Conservation (phyloP, 371 early-diverging fungal genomes). For the Furculomyces boomerangus region DNA sequence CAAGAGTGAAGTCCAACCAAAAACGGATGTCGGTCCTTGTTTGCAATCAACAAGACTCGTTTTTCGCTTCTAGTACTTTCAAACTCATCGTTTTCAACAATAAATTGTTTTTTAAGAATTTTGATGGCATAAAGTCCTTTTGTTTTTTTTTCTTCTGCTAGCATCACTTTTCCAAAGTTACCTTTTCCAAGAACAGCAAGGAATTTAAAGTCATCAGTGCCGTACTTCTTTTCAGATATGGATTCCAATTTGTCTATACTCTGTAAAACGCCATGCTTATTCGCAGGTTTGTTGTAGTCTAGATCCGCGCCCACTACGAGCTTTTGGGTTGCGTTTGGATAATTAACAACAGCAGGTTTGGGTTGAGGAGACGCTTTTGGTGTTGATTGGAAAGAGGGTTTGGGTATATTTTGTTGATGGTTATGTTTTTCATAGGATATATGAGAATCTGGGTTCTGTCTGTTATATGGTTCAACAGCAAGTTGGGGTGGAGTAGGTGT, state of each 20-base stretch:
- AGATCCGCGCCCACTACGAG: too few species aligned
- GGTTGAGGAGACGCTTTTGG: too few species aligned
- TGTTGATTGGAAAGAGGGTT: too few species aligned
- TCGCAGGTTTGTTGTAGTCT: too few species aligned
- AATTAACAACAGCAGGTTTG: too few species aligned
- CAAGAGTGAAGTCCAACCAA: conserved; percentile 88
- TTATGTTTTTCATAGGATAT: too few species aligned
- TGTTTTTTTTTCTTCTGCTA: conserved; percentile 71
- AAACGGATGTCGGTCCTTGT: conserved; percentile 82
- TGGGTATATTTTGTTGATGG: too few species aligned
- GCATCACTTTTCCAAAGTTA: conserved; percentile 96
- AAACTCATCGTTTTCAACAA: conserved; percentile 82
- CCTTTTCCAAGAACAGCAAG: conserved; percentile 90
- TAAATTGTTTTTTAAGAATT: conserved; percentile 89
- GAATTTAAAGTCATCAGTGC: conserved; percentile 62
- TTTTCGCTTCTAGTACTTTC: conserved; percentile 85
- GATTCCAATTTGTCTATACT: too few species aligned
- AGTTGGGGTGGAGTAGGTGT: neutral
- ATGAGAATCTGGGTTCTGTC: too few species aligned
- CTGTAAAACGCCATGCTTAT: too few species aligned
- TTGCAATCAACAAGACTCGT: conserved; percentile 76
- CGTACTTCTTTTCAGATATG: conserved; percentile 6
- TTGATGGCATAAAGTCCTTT: conserved; percentile 86
- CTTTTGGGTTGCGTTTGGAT: too few species aligned
- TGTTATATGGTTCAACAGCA: neutral